phyloP scores from a whole-genome alignment of 768 basidiomycete genomes.

The Lactarius vividus region DNA sequence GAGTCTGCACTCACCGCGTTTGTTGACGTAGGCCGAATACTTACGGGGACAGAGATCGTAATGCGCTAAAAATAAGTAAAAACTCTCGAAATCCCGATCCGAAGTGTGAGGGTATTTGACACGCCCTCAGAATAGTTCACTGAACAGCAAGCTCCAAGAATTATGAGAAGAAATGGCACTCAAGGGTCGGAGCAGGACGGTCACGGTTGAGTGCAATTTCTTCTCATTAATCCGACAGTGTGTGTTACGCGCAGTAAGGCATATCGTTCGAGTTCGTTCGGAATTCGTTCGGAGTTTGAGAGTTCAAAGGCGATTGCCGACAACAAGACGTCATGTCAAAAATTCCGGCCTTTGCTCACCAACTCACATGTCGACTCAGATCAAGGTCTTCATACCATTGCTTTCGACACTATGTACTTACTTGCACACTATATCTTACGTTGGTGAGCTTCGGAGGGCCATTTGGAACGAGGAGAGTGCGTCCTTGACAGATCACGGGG shows the following conservation, averaged over 20 bases:
- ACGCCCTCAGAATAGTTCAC: background rate
- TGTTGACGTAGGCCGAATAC: background rate
- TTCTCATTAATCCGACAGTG: too few species aligned
- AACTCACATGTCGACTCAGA: too few species aligned
- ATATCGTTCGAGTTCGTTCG: too few species aligned
- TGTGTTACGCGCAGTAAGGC: too few species aligned
- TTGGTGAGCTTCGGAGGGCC: background rate
- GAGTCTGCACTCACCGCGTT: background rate
- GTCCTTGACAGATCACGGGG: background rate
- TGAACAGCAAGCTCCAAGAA: background rate
- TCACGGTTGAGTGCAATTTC: too few species aligned
- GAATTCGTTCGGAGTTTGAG: too few species aligned
- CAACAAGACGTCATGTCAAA: too few species aligned
- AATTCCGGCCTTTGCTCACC: too few species aligned
- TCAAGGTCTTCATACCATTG: background rate
- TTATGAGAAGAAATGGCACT: background rate
- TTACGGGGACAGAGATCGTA: background rate
- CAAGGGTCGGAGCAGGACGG: background rate
- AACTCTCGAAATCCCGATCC: background rate
- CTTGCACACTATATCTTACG: too few species aligned
- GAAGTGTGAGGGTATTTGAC: background rate
- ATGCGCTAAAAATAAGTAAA: background rate
- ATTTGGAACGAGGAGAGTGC: background rate
- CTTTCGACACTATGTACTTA: background rate
- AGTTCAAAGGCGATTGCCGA: too few species aligned